Conservation (phyloP, 805 yeast genomes). For the Yarrowia sp. region DNA sequence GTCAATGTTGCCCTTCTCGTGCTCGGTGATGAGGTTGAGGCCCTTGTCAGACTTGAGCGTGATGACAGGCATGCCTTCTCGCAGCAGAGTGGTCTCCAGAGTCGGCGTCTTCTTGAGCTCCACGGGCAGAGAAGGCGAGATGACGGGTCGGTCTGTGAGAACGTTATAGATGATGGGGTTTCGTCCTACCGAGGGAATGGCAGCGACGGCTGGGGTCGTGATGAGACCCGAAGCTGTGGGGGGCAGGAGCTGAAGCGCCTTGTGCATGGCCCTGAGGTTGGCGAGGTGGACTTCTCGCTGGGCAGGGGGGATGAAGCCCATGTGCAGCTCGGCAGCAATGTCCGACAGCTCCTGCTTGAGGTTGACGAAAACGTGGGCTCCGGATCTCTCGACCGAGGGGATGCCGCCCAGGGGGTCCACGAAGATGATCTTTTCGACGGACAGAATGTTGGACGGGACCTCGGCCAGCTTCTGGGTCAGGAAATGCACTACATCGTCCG, state of each 20-base stretch:
- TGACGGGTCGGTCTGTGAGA: constrained; percentile 84
- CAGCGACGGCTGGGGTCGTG: constrained; percentile 78
- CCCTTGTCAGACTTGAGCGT: constrained; percentile 42
- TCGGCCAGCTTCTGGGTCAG: constrained; percentile 41
- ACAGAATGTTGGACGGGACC: constrained; percentile 35
- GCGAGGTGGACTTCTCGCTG: constrained; percentile 56
- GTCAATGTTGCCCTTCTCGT: constrained; percentile 48
- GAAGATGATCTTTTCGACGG: constrained; percentile 77
- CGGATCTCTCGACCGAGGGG: constrained; percentile 78
- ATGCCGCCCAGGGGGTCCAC: constrained; percentile 86
- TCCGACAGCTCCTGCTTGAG: constrained; percentile 43
- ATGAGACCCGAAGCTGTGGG: constrained; percentile 73
- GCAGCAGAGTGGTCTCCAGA: constrained; percentile 72
- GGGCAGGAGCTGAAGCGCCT: constrained; percentile 51
- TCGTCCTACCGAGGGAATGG: constrained; percentile 45
- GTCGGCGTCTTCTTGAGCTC: constrained; percentile 55
- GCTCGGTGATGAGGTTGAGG: constrained; percentile 45
- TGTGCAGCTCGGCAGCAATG: constrained; percentile 59
- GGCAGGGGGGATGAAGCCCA: constrained; percentile 51
- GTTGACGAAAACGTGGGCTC: constrained; percentile 68
- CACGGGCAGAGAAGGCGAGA: constrained; percentile 87
- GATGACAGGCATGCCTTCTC: constrained; percentile 66
- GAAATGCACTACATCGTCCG: constrained; percentile 45
- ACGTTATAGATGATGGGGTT: constrained; percentile 90
- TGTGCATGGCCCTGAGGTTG: constrained; percentile 66